Conservation (phyloP, 352 stramenopile genomes). For the Globisporangium ultimum region DNA sequence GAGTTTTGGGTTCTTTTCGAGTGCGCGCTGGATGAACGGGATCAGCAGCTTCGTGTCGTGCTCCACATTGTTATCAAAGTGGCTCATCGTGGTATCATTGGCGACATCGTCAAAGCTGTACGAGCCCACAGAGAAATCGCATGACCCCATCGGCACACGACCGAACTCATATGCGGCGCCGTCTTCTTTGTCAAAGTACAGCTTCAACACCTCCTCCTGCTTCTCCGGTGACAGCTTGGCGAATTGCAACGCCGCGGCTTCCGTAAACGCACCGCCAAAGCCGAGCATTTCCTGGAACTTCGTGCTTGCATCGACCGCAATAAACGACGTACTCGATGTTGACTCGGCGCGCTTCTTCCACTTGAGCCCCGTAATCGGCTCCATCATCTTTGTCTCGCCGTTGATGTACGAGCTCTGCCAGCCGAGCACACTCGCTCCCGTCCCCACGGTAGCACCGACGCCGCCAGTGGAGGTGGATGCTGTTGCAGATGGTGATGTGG, state of each 20-base stretch:
- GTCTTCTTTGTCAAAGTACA: conserved; percentile 84
- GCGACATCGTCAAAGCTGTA: conserved; percentile 88
- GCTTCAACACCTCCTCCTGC: conserved; percentile 79
- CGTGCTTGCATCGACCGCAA: conserved; percentile 47
- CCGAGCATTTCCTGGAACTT: conserved; percentile 81
- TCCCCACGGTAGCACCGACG: neutral
- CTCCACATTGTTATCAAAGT: conserved; percentile 77
- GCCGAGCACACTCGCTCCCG: conserved; percentile 27
- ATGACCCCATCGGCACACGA: conserved; percentile 89
- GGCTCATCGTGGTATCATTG: conserved; percentile 57
- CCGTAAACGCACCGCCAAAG: conserved; percentile 92
- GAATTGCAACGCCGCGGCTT: conserved; percentile 88
- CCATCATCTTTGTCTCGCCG: conserved; percentile 64
- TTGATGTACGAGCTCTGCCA: conserved; percentile 68
- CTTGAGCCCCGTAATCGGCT: conserved; percentile 39
- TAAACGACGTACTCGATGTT: conserved; percentile 24
- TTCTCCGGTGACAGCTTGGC: conserved; percentile 66
- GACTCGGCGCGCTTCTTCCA: conserved; percentile 25
- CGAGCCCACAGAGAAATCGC: conserved; percentile 81
- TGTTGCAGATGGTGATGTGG: neutral
- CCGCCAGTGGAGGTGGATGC: neutral
- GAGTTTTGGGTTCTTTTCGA: conserved; percentile 59
- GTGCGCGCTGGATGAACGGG: conserved; percentile 75
- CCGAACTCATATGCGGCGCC: conserved; percentile 87
- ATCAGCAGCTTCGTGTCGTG: conserved; percentile 84